Evolutionary conservation across 2,329 filamentous ascomycete genomes (phyloP).

Genomic region (Apiospora aurea): DNA sequence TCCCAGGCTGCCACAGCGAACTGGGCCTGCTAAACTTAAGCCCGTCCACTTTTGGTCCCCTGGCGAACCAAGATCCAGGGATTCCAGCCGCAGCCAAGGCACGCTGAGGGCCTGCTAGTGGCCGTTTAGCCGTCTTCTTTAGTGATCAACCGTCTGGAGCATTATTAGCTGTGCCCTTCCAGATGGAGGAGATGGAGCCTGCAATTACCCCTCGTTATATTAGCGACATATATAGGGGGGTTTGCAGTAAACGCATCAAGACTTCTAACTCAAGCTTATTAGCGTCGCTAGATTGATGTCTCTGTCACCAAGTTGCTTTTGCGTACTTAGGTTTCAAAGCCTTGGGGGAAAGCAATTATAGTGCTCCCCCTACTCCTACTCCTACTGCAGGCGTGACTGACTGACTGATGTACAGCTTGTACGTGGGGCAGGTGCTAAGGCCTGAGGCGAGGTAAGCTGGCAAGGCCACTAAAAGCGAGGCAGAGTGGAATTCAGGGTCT

Average conservation of each 20-base stretch:
- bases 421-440: constrained; percentile 1
- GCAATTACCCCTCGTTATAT: background rate
- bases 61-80: constrained; percentile 15
- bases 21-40: background rate
- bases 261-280: no score
- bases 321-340: background rate
- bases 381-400: background rate
- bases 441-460: background rate
- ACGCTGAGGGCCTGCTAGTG: background rate
- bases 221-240: background rate
- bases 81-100: constrained; percentile 21
- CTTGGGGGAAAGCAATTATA: background rate
- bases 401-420: background rate
- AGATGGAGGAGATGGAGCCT: no score
- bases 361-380: background rate
- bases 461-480: background rate
- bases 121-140: constrained; percentile 7
- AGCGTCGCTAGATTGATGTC: no score
- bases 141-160: background rate
- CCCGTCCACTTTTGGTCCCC: background rate
- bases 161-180: background rate
- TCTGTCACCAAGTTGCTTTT: background rate
- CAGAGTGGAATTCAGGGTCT: constrained; percentile 17
- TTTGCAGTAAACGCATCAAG: background rate
- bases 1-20: background rate